Evolutionary conservation across 495 filamentous ascomycete genomes (phyloP), one percentile per base, ranked within the genome.

Genomic region (Rostrohypoxylon terebratum): DNA sequence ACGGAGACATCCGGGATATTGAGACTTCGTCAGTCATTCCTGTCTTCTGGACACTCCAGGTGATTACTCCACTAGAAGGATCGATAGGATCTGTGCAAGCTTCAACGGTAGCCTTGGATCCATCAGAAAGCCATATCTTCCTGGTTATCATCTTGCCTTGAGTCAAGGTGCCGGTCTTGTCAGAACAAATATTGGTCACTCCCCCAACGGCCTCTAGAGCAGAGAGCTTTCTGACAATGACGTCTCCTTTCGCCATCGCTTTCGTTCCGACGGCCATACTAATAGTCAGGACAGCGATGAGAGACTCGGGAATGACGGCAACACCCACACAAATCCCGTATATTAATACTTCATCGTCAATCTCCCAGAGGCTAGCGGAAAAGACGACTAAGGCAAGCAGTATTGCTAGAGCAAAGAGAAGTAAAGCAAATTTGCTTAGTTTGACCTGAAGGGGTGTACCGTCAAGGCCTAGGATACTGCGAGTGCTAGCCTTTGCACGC

Each of bases 221-320:
- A 18, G 90, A 84, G 44, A 91, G 82, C 68, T 89, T 89, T 31
- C 91, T 84, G 20, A 92, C 89, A 68, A 93, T 88, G 59, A 92
- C 90, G 75, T 92, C 84, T 25, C 88, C 83, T 65, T 87, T 81
- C 6, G 89, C 89, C 91, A 93, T 93, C 47, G 88, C 87, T 78
- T 90, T 91, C 9, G 89, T 90, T 36, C 90, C 91, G 18, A 91
- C 86, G 5, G 91, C 90, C 84, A 93, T 90, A 18, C 90, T 92
- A 69, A 93, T 92, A 1, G 91, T 93, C 68, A 94, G 79, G 47
- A 93, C 90, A 21, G 90, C 91, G 53, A 92, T 91, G 58, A 94
- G 83, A 67, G 89, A 92, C 71, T 91, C 91, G 1, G 91, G 91
- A 66, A 94, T 91, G 78, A 92, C 90, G 13, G 90, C 90, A 7